Conservation (phyloP, 1,284 basidiomycete species). For the Ganoderma boninense region DNA sequence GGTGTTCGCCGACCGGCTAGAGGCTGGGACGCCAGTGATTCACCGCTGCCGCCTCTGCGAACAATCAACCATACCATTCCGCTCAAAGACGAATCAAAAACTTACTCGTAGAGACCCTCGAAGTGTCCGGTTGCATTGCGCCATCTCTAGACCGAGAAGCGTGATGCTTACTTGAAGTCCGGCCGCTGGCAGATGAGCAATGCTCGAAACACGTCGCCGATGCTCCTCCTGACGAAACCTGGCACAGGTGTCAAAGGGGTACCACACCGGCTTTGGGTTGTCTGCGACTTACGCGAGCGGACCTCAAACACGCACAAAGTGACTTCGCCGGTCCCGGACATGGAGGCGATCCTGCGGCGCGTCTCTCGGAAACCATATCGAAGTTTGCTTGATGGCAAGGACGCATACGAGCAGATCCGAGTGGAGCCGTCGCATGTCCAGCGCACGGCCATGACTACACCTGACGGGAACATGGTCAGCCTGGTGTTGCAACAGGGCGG, state of each 20-base stretch:
- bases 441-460: constrained; percentile 19
- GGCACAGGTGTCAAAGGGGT: constrained; percentile 9
- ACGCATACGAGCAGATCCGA: constrained; percentile 20
- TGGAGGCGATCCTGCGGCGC: constrained; percentile 35
- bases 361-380: constrained; percentile 15
- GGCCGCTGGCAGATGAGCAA: constrained; percentile 1
- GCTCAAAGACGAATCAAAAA: constrained; percentile 42
- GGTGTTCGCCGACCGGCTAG: constrained; percentile 26
- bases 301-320: constrained; percentile 43
- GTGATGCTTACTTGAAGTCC: constrained; percentile 36
- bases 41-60: no score
- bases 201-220: constrained; percentile 5
- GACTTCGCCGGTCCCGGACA: constrained; percentile 25
- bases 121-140: constrained; percentile 41
- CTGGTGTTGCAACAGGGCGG: constrained; percentile 44
- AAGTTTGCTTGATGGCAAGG: constrained; percentile 11
- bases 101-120: constrained; percentile 42
- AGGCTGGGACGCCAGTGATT: constrained; percentile 34
- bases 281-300: constrained; percentile 32
- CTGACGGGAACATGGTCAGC: constrained; percentile 42
- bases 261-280: constrained; percentile 24
- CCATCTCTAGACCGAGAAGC: constrained; percentile 39
- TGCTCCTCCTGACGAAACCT: constrained; percentile 14
- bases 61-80: constrained; percentile 49
- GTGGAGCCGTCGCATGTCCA: constrained; percentile 15